Percentiles rank a stretch among this genome's conserved stretches.
phyloP scores from a whole-genome alignment of 1,139 yeast genomes.

The Hyphopichia fennica region DNA sequence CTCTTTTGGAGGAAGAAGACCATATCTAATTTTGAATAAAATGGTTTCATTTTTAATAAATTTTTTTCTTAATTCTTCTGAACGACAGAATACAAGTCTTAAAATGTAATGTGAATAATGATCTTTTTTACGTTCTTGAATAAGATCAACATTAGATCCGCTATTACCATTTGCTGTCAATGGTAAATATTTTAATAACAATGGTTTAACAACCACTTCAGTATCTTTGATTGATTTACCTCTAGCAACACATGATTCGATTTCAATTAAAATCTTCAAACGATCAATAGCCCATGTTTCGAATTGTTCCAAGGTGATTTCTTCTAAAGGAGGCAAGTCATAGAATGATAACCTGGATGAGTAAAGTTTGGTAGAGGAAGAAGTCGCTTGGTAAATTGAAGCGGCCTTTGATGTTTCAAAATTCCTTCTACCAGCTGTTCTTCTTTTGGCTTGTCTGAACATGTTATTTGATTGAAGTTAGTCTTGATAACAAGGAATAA shows the following conservation, averaged over 20 bases:
- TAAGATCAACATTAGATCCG: constrained; percentile 25
- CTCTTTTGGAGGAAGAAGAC: constrained; percentile 64
- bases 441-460: constrained; percentile 76
- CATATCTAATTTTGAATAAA: constrained; percentile 73
- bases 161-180: constrained; percentile 41
- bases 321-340: constrained; percentile 72
- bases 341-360: constrained; percentile 61
- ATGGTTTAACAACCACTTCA: constrained; percentile 63
- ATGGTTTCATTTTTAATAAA: constrained; percentile 75
- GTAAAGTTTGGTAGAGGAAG: constrained; percentile 6
- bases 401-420: constrained; percentile 43
- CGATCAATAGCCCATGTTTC: constrained; percentile 96
- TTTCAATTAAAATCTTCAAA: constrained; percentile 76
- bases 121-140: constrained; percentile 74
- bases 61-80: constrained; percentile 80
- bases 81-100: constrained; percentile 84
- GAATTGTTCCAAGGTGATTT: constrained; percentile 87
- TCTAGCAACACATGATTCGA: constrained; percentile 72
- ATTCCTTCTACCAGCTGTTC: constrained; percentile 74
- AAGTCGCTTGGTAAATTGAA: constrained; percentile 35
- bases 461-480: constrained; percentile 25
- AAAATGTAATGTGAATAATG: constrained; percentile 89
- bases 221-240: constrained; percentile 65
- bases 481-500: too few species aligned
- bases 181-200: constrained; percentile 66